Conservation (phyloP, 1,139 yeast species). For the Pneumocystis oryctolagi region DNA sequence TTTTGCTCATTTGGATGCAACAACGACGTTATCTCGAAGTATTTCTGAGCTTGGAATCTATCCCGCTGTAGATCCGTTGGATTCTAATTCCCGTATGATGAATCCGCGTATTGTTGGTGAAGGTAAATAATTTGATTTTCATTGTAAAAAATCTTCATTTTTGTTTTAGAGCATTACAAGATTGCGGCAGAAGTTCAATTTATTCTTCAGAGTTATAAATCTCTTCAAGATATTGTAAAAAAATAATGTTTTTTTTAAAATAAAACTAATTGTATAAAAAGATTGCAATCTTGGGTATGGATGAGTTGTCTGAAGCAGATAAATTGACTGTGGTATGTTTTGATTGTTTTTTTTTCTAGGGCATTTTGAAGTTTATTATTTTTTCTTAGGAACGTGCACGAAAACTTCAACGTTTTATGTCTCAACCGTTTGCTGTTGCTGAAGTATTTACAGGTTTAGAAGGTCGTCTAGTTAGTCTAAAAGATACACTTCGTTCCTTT, state of each 20-base stretch:
- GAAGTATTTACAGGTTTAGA: slow-evolving; percentile 99
- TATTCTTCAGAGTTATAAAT: slow-evolving; percentile 98
- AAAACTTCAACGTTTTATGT: slow-evolving; percentile 98
- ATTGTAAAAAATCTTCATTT: neutral
- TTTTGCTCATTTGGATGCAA: slow-evolving; percentile 99
- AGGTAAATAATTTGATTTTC: slow-evolving; percentile 13
- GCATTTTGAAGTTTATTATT: neutral
- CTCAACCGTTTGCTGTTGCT: slow-evolving; percentile 99
- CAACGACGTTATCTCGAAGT: slow-evolving; percentile 99
- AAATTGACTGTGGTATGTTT: slow-evolving; percentile 63
- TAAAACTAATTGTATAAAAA: neutral
- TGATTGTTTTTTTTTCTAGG: neutral
- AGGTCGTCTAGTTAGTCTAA: slow-evolving; percentile 93
- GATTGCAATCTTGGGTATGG: slow-evolving; percentile 99
- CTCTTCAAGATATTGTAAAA: slow-evolving; percentile 77
- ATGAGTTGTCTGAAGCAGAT: slow-evolving; percentile 96
- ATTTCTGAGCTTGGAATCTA: slow-evolving; percentile 99
- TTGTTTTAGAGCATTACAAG: slow-evolving; percentile 63
- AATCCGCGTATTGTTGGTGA: slow-evolving; percentile 95
- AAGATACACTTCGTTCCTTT: slow-evolving; percentile 89
- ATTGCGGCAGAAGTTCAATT: slow-evolving; percentile 92
- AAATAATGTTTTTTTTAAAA: neutral
- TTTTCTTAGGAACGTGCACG: slow-evolving; percentile 76
- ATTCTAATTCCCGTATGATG: slow-evolving; percentile 96
- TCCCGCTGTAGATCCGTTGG: slow-evolving; percentile 99